Base-by-base conservation (phyloP, 1,284 basidiomycete genomes). In the Malassezia restricta region DNA sequence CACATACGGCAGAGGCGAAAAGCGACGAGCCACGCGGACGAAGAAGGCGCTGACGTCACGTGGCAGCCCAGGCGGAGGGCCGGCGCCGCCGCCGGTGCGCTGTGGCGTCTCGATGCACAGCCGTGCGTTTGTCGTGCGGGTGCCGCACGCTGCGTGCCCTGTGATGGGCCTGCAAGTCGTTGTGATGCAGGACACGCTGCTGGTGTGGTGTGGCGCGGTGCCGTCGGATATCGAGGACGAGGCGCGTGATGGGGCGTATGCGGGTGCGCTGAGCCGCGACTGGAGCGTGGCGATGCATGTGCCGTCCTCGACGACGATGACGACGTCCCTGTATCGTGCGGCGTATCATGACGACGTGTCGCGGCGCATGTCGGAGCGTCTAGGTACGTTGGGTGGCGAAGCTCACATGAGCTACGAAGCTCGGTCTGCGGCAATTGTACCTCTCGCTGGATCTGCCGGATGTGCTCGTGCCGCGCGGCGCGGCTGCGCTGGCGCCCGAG, bases 381-480 rank as follows among this genome's bases (percentile, higher is more conserved):
- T 28, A 47, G 57, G 51, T 50, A 47, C 41, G 53, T 43, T 8
- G 17, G 5, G 32, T 3, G 20, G 5, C 17, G 8, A 0, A 5
- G 12, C 43, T 56, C 51, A 49, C 49, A 53, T 1, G 33, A 53
- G 57, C 59, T 1, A 1, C 35, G 12, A 51, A 49, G 37, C 46
- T 61, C 1, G 17, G 30, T 1, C n/a, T 64, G 24, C 51, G 62
- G 0, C 64, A 66, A 32, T 53, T 66, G 9, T 50, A 59, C 6
- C 59, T 66, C 28, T 58, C 57, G 14, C 54, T 66, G n/a, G 54
- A 61, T 39, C 12, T 66, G 1, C 64, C 64, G 0, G 31, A 39
- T 0, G 43, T 62, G 20, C 42, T 51, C 0, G 38, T 50, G 15
- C 8, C 33, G 8, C 28, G 24, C 0, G 45, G 52, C 3, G 38